These are phyloP conservation scores for Fusarium pseudograminearum DNA, from an alignment of 2,329 filamentous ascomycete species.

Conservation along the genomic window DNA sequence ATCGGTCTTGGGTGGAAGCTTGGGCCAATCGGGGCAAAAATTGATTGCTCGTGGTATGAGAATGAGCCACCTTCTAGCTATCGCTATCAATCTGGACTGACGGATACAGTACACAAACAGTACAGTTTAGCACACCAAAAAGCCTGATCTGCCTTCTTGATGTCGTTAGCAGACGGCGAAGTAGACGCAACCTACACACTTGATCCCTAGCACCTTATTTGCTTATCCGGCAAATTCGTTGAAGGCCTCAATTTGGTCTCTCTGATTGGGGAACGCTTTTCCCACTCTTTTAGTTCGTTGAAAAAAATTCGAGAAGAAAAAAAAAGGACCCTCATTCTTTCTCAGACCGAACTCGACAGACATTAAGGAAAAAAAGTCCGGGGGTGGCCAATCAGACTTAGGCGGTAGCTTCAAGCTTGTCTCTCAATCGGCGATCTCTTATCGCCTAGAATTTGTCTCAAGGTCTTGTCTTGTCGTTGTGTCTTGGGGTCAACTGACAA, in stretches of 20 bases:
- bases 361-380: conserved; percentile 42
- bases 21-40: conserved; percentile 47
- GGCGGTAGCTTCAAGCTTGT: conserved; percentile 29
- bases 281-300: conserved; percentile 7
- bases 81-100: conserved; percentile 19
- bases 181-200: conserved; percentile 1
- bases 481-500: conserved; percentile 37
- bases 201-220: conserved; percentile 7
- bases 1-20: conserved; percentile 30
- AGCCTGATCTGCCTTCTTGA: conserved; percentile 5
- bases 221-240: conserved; percentile 8
- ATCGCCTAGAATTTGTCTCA: conserved; percentile 35
- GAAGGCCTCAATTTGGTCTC: conserved; percentile 27
- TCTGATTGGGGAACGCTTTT: conserved; percentile 2
- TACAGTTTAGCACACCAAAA: neutral
- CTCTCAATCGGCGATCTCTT: conserved; percentile 45
- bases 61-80: conserved; percentile 27
- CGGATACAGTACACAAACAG: neutral
- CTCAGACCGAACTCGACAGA: conserved; percentile 15
- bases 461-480: conserved; percentile 31
- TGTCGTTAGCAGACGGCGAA: conserved; percentile 15
- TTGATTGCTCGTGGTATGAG: conserved; percentile 39
- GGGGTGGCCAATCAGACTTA: conserved; percentile 48
- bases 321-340: conserved; percentile 27
- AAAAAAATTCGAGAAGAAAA: conserved; percentile 24